phyloP scores from a whole-genome alignment of 352 stramenopile genomes.

The Phytophthora constricta region DNA sequence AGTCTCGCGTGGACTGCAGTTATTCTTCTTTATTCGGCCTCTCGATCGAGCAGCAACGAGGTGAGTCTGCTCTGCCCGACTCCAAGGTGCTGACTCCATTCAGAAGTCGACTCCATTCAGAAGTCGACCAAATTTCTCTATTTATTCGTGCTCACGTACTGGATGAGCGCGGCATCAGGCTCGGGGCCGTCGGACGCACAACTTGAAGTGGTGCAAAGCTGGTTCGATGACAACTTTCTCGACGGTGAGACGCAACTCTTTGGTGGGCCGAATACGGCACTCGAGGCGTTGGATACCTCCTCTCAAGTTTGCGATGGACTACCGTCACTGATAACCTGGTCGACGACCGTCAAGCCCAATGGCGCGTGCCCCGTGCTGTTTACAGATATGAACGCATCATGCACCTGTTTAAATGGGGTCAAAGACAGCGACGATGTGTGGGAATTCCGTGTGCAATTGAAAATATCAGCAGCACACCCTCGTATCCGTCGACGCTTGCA shows the following conservation, averaged over 20 bases:
- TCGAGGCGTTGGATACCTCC: slow-evolving; percentile 8
- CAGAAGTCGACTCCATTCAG: slow-evolving; percentile 10
- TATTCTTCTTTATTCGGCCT: slow-evolving; percentile 22
- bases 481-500: slow-evolving; percentile 17
- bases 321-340: slow-evolving; percentile 40
- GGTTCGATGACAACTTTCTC: slow-evolving; percentile 41
- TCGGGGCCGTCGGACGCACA: slow-evolving; percentile 5
- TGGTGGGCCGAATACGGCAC: slow-evolving; percentile 17
- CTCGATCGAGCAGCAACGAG: too few relatives aligned
- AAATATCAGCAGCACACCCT: slow-evolving; percentile 3
- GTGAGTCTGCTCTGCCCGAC: slow-evolving; percentile 7
- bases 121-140: slow-evolving; percentile 15
- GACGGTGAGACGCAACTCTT: slow-evolving; percentile 43
- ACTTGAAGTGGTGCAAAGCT: slow-evolving; percentile 31
- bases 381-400: slow-evolving; percentile 42
- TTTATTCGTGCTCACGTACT: slow-evolving; percentile 11
- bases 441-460: slow-evolving; percentile 31
- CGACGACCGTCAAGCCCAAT: slow-evolving; percentile 30
- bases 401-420: slow-evolving; percentile 45
- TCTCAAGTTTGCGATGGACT: slow-evolving; percentile 30
- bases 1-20: background rate
- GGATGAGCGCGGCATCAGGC: slow-evolving; percentile 8
- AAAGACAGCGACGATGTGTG: slow-evolving; percentile 14
- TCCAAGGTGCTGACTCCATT: slow-evolving; percentile 15
- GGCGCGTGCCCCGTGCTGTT: slow-evolving; percentile 34